Evolutionary conservation across 2,329 filamentous ascomycete species (phyloP).

Genomic region (Botrytis elliptica): DNA sequence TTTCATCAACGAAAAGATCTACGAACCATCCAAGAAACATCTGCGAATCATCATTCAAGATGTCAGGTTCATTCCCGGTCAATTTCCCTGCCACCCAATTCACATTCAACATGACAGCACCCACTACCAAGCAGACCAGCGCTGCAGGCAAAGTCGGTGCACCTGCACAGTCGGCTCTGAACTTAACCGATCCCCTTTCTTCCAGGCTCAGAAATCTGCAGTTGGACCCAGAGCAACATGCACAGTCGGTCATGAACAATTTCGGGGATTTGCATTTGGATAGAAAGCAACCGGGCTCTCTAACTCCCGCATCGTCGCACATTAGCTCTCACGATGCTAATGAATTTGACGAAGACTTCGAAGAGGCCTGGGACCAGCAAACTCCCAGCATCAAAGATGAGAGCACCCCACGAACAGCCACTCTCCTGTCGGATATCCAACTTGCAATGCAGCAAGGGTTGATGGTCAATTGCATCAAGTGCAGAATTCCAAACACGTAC

Average conservation of each 20-base stretch:
- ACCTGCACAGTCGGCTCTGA: rapidly evolving
- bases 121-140: not conserved
- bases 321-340: not conserved
- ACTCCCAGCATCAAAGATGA: not conserved
- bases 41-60: not conserved
- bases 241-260: no score
- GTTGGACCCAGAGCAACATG: not conserved
- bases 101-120: not conserved
- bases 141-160: no score
- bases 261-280: not conserved
- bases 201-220: not conserved
- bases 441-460: not conserved
- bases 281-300: not conserved
- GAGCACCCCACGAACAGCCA: rapidly evolving
- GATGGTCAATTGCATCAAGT: not conserved
- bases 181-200: not conserved
- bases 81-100: not conserved
- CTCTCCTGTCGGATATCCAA: not conserved
- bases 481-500: not conserved
- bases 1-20: not conserved
- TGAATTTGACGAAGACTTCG: not conserved
- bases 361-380: not conserved
- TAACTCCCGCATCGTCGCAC: rapidly evolving
- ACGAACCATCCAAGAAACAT: not conserved
- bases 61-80: not conserved